Conservation (phyloP, 345 rosid species). For the Limnanthes douglasii region DNA sequence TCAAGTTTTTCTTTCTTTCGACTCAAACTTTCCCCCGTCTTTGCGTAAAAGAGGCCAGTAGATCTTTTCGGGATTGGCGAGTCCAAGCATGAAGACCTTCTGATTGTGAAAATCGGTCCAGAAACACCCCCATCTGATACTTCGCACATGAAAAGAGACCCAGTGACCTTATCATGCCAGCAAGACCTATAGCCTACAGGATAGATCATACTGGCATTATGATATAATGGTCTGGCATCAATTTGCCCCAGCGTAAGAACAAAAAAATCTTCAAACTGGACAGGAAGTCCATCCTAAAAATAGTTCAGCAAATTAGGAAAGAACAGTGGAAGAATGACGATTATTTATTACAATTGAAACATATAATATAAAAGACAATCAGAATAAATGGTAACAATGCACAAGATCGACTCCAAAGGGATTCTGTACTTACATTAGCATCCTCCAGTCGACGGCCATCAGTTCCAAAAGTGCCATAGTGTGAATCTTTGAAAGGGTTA, state of each 20-base stretch:
- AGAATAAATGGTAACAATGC: not conserved
- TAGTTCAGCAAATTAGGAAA: conserved; percentile 1
- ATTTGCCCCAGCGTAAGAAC: conserved; percentile 70
- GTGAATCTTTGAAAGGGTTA: conserved; percentile 18
- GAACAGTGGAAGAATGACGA: not conserved
- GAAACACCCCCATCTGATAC: conserved; percentile 71
- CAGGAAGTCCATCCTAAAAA: conserved; percentile 65
- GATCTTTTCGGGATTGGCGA: conserved; percentile 43
- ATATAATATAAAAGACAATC: not conserved
- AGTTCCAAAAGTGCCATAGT: conserved; percentile 22
- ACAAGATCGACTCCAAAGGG: not conserved
- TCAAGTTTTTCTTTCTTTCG: conserved; percentile 19
- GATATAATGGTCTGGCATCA: conserved; percentile 73
- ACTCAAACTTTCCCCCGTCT: conserved; percentile 13
- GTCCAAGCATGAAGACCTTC: conserved; percentile 64
- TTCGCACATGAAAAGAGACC: conserved; percentile 73
- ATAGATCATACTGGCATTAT: conserved; percentile 38
- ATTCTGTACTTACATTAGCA: conserved; percentile 31
- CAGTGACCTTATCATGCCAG: conserved; percentile 98
- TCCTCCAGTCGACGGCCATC: conserved; percentile 17
- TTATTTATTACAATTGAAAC: not conserved
- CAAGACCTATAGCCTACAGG: conserved; percentile 86
- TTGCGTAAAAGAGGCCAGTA: conserved; percentile 34
- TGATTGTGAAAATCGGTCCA: conserved; percentile 82
- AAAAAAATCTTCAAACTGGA: conserved; percentile 89